Conservation (phyloP, 805 yeast species). For the Starmerella powellii region DNA sequence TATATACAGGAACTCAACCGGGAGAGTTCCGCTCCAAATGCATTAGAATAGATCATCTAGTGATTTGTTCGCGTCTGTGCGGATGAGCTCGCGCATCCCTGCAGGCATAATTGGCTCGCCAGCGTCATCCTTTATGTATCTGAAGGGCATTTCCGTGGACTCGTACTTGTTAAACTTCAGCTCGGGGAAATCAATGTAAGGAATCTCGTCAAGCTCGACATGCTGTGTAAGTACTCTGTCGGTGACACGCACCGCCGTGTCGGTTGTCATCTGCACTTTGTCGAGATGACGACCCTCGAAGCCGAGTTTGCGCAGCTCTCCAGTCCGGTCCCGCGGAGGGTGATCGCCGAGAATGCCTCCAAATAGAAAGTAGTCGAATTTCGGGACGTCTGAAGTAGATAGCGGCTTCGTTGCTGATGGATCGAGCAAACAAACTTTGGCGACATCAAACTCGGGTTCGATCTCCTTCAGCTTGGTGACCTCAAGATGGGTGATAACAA, state of each 20-base stretch:
- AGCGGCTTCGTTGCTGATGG: conserved; percentile 74
- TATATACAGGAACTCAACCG: too few relatives aligned
- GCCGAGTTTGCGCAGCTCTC: conserved; percentile 76
- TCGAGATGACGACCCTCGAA: conserved; percentile 82
- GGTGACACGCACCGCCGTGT: conserved; percentile 90
- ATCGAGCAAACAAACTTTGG: conserved; percentile 70
- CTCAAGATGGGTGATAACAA: conserved; percentile 52
- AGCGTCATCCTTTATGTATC: conserved; percentile 58
- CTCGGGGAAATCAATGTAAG: conserved; percentile 88
- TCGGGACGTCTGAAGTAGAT: conserved; percentile 49
- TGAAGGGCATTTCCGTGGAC: conserved; percentile 94
- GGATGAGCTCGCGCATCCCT: conserved; percentile 82
- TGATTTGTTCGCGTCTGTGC: conserved; percentile 68
- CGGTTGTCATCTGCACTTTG: conserved; percentile 89
- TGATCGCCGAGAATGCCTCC: conserved; percentile 96
- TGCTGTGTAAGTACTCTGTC: conserved; percentile 58
- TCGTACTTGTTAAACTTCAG: conserved; percentile 77
- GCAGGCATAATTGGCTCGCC: conserved; percentile 75
- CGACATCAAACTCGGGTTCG: conserved; percentile 31
- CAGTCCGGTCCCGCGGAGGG: conserved; percentile 78
- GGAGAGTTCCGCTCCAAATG: too few relatives aligned
- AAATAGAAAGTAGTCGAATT: conserved; percentile 80
- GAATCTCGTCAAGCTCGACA: conserved; percentile 53
- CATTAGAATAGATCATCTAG: conserved; percentile 18
- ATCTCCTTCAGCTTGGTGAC: conserved; percentile 33